Evolutionary conservation across 345 rosid genomes (phyloP).

Genomic region (Passiflora organensis): DNA sequence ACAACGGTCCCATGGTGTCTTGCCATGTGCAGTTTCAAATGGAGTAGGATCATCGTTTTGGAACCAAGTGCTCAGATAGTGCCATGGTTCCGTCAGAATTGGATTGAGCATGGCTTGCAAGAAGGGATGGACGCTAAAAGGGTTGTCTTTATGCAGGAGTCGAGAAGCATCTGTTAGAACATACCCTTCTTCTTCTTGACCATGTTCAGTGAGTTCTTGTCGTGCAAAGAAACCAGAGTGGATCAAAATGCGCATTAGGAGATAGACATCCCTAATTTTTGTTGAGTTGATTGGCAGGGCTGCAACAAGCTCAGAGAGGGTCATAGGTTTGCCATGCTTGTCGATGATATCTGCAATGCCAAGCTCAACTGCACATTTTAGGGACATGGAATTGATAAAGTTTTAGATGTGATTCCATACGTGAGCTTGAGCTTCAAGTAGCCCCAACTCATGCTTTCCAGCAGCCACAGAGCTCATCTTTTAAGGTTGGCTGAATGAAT

Average conservation of each 20-base stretch:
- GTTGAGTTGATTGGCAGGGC: conserved; percentile 4
- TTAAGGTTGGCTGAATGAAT: too few species aligned
- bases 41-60: conserved; percentile 13
- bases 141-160: conserved; percentile 11
- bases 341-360: conserved; percentile 21
- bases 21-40: conserved; percentile 34
- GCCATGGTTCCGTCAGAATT: conserved; percentile 23
- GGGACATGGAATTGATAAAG: conserved; percentile 15
- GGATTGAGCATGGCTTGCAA: conserved; percentile 17
- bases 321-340: conserved; percentile 3
- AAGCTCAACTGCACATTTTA: conserved; percentile 18
- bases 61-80: conserved; percentile 30
- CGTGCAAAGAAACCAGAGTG: conserved; percentile 14
- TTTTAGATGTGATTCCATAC: conserved; percentile 15
- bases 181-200: conserved; percentile 9
- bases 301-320: conserved; percentile 15
- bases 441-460: background rate
- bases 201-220: background rate
- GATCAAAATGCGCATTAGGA: conserved; percentile 21
- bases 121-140: background rate
- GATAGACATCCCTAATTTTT: conserved; percentile 6
- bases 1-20: conserved; percentile 23
- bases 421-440: conserved; percentile 16
- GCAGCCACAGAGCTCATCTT: background rate
- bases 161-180: conserved; percentile 15